A percentile compares a stretch with the other conserved stretches of the same genome.
phyloP scores from a whole-genome alignment of 345 rosid species.

The Melaleuca alternifolia region DNA sequence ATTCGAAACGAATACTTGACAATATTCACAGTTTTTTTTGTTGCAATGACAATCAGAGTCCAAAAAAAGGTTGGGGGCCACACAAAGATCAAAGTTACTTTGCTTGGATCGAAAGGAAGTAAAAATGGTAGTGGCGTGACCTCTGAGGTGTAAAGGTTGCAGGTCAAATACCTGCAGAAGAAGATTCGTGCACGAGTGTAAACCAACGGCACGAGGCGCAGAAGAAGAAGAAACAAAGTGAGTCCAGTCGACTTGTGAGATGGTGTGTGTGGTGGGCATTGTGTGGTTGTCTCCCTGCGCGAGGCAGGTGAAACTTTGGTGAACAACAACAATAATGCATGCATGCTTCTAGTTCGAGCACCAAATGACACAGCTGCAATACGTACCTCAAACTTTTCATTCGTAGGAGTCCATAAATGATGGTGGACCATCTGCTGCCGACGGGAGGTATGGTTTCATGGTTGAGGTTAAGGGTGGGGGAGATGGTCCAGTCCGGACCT shows the following conservation, averaged over 20 bases:
- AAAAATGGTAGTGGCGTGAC: background rate
- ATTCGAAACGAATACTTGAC: background rate
- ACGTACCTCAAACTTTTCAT: background rate
- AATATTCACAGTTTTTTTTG: no score
- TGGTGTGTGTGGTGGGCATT: background rate
- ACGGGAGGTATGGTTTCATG: background rate
- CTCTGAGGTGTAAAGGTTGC: background rate
- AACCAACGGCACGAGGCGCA: background rate
- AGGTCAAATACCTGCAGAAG: background rate
- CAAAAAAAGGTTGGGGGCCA: background rate
- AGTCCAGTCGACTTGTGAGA: background rate
- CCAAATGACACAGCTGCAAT: background rate
- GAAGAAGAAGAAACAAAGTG: background rate
- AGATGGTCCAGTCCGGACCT: no score
- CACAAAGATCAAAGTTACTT: background rate
- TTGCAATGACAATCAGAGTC: background rate
- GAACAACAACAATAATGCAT: background rate
- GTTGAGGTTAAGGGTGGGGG: background rate
- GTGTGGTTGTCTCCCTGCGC: background rate
- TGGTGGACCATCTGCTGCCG: background rate
- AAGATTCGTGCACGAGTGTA: background rate
- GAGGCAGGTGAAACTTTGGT: background rate
- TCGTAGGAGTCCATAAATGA: background rate
- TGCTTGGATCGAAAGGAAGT: background rate
- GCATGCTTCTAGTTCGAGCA: background rate